Base-by-base conservation (phyloP, 352 stramenopile genomes). In the Hyaloperonospora arabidopsidis region DNA sequence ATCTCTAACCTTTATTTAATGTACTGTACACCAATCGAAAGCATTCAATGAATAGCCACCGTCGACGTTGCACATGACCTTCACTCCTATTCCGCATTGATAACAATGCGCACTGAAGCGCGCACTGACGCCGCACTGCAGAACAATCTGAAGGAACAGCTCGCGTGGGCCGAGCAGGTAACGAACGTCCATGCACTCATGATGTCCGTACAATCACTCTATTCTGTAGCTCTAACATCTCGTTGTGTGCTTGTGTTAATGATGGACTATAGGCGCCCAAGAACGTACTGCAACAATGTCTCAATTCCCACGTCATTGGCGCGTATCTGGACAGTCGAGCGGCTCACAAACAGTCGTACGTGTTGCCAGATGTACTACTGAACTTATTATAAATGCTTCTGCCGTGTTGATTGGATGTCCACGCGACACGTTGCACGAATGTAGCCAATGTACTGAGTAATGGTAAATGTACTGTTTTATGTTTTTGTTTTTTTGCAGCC, bases 241-340 rank as follows among this genome's bases (percentile, higher is more conserved):
- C 38, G n/a, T 44, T 29, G 48, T 17, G 47, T 14, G 12, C 12
- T 52, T 35, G 6, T 28, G 52, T 57, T 43, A 43, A 40, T 19
- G 61, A 17, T 7, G 18, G 3, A 25, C 7, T 12, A 10, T 25
- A 75, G 68, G 68, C 68, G 0, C 58, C 65, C 4, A 61, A 45
- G 50, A 85, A 77, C 44, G 57, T 65, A 34, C 64, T 90, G 25
- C 77, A 88, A 51, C 76, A 88, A 49, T 86, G 80, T 50, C 62
- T 90, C 15, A 90, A 90, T 57, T 88, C 80, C 34, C 80, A 90
- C 53, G 68, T 84, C 51, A 90, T 88, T 54, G 79, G 65, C 40
- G 56, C 65, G 15, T 90, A 88, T 70, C 63, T 88, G n/a, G 70
- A 87, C 45, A 76, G 66, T 45, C 68, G 76, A 8, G 56, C 68